A percentile compares a stretch with the other conserved stretches of the same genome.
Conservation (phyloP, 306 rosid genomes). For the Quercus gilva region DNA sequence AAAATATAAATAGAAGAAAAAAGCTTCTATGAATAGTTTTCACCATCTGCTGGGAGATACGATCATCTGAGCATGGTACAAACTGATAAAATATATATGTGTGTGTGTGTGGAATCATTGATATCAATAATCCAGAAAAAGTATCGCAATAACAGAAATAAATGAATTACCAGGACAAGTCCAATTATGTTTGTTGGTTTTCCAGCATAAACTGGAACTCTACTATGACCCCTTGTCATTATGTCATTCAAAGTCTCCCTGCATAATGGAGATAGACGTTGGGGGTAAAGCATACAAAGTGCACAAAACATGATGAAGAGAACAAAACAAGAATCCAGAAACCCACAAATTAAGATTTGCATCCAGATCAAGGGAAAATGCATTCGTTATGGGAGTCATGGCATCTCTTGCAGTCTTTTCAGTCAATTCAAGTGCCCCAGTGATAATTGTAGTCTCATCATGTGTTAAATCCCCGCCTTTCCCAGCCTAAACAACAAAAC, state of each 20-base stretch:
- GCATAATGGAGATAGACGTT: slow-evolving; percentile 13
- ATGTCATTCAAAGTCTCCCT: slow-evolving; percentile 85
- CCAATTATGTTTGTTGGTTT: slow-evolving; percentile 76
- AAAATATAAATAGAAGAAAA: not conserved
- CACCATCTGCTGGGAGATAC: not conserved
- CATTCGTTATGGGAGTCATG: slow-evolving; percentile 91
- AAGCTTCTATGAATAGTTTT: too few relatives aligned
- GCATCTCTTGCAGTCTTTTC: slow-evolving; percentile 98
- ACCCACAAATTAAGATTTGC: slow-evolving; percentile 89
- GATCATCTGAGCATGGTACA: not conserved
- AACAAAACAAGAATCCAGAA: slow-evolving; percentile 34
- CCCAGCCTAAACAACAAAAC: slow-evolving; percentile 71
- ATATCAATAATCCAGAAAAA: not conserved
- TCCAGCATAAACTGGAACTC: slow-evolving; percentile 90
- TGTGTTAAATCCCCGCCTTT: slow-evolving; percentile 98
- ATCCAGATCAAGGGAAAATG: slow-evolving; percentile 96
- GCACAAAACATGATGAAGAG: slow-evolving; percentile 18
- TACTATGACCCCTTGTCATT: slow-evolving; percentile 92
- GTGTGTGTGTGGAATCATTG: not conserved
- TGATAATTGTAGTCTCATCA: slow-evolving; percentile 94
- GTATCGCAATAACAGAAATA: not conserved
- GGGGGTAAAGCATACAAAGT: slow-evolving; percentile 27
- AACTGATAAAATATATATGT: not conserved
- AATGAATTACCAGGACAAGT: slow-evolving; percentile 79
- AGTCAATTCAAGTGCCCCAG: slow-evolving; percentile 98